Conservation (phyloP, 2,329 filamentous ascomycete species). For the Karstenula rhodostoma region DNA sequence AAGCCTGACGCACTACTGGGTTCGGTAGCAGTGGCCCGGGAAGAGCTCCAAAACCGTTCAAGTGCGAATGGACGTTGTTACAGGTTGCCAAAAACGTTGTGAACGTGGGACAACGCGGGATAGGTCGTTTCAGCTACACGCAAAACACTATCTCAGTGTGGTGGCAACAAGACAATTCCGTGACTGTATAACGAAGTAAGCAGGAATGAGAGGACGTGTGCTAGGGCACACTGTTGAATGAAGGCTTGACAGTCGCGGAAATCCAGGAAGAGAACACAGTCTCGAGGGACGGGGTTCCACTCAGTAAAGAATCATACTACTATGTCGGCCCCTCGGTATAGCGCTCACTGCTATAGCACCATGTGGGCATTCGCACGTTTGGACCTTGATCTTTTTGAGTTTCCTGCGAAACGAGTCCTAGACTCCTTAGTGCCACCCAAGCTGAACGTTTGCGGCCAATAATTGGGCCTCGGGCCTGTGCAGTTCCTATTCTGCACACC, state of each 20-base stretch:
- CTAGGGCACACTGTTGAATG: conserved; percentile 35
- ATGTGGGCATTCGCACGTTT: conserved; percentile 34
- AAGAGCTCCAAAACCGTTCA: conserved; percentile 14
- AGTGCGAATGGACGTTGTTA: conserved; percentile 8
- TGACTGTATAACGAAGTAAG: conserved; percentile 5
- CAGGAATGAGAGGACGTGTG: conserved; percentile 48
- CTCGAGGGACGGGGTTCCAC: conserved; percentile 28
- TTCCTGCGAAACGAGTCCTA: conserved; percentile 35
- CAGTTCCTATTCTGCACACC: conserved; percentile 32
- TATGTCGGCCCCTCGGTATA: conserved; percentile 14
- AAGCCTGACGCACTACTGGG: conserved; percentile 3
- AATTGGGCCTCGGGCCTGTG: conserved; percentile 20
- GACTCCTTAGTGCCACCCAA: conserved; percentile 31
- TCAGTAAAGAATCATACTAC: conserved; percentile 32
- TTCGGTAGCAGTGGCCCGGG: conserved; percentile 1
- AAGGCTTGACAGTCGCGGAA: conserved; percentile 31
- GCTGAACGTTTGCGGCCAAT: conserved; percentile 34
- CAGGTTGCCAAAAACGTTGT: conserved; percentile 18
- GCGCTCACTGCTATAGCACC: conserved; percentile 34
- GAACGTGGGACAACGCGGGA: conserved; percentile 4
- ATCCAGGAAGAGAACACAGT: conserved; percentile 23
- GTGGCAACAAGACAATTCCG: conserved; percentile 5
- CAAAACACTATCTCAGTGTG: conserved; percentile 22
- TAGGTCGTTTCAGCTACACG: conserved; percentile 25
- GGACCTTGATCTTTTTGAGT: conserved; percentile 16